phyloP scores from a whole-genome alignment of 768 basidiomycete species.

The Mycena leptocephala region DNA sequence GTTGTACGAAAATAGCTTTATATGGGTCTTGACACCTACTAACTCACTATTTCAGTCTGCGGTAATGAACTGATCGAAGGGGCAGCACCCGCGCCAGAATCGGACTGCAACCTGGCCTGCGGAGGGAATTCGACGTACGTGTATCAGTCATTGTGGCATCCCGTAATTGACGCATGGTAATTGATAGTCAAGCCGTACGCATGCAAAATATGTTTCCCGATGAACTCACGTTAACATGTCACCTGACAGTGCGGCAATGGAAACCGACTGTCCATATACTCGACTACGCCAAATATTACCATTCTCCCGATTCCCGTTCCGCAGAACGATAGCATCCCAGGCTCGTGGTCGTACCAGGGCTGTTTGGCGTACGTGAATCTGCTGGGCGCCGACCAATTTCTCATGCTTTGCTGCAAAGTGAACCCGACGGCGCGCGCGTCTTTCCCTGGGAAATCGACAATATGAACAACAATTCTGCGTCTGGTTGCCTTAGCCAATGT shows the following conservation, averaged over 20 bases:
- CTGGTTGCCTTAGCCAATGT: slow-evolving; percentile 79
- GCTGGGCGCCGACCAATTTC: not conserved
- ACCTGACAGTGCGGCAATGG: slow-evolving; percentile 72
- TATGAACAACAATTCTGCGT: slow-evolving; percentile 74
- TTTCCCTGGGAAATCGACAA: slow-evolving; percentile 76
- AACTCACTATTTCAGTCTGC: slow-evolving; percentile 65
- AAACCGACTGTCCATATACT: slow-evolving; percentile 80
- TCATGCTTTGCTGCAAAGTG: slow-evolving; percentile 54
- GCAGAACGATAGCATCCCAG: slow-evolving; percentile 72
- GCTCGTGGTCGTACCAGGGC: slow-evolving; percentile 76
- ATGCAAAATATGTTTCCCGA: not conserved
- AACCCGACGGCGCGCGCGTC: slow-evolving; percentile 61
- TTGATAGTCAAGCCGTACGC: slow-evolving; percentile 31
- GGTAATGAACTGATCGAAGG: slow-evolving; percentile 77
- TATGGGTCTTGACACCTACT: not conserved
- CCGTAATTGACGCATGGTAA: no score
- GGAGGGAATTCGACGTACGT: slow-evolving; percentile 77
- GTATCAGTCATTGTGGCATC: not conserved
- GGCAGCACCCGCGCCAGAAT: slow-evolving; percentile 64
- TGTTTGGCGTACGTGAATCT: slow-evolving; percentile 70
- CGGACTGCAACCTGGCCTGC: slow-evolving; percentile 82
- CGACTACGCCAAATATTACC: slow-evolving; percentile 64
- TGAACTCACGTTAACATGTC: not conserved
- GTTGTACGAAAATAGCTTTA: slow-evolving; percentile 56
- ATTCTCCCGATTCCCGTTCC: slow-evolving; percentile 73